Evolutionary conservation across 129 eudicot species (phyloP), one percentile per base, ranked within the genome.

Genomic region (Saussurea involucrata): DNA sequence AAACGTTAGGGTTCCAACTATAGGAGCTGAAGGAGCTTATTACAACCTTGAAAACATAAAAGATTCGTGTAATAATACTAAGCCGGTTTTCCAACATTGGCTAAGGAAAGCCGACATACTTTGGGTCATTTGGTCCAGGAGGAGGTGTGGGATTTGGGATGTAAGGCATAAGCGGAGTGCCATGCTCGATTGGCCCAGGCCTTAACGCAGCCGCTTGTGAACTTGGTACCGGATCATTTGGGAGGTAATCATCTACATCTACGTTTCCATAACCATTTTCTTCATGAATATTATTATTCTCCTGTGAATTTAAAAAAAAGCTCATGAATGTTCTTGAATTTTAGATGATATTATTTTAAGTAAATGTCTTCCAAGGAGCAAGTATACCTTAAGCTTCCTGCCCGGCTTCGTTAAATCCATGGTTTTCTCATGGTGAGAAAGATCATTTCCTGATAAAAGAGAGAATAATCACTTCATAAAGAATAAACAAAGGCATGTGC

Each of bases 141-240:
- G n/a, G n/a, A 77, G 95, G 90, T 21, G 86, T 32, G 24, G 93
- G 92, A 83, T 68, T 88, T 1, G 97, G 97, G 32, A 92, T 85
- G 69, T 87, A 87, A 49, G 97, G 97, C 84, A 92, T 85, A 21
- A 89, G 89, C 61, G 97, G 97, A 57, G 97, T 79, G 57, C 89
- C 92, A 70, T 92, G 97, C 82, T 87, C 86, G 20, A 92, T 82
- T 12, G 97, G 97, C 24, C 90, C 95, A 25, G 92, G 92, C 81
- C 83, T 79, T 74, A 92, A 17, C 15, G 90, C 77, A 60, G 95
- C 79, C 17, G 96, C 86, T 74, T 86, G 84, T 65, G 92, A 89
- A 73, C 88, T 92, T 34, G 96, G 97, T 55, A 66, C 83, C 2
- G 97, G 97, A 77, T 92, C 92, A 17, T 71, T 74, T 0, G 97